Conservation (phyloP, 306 rosid genomes). For the Lathyrus aphaca region DNA sequence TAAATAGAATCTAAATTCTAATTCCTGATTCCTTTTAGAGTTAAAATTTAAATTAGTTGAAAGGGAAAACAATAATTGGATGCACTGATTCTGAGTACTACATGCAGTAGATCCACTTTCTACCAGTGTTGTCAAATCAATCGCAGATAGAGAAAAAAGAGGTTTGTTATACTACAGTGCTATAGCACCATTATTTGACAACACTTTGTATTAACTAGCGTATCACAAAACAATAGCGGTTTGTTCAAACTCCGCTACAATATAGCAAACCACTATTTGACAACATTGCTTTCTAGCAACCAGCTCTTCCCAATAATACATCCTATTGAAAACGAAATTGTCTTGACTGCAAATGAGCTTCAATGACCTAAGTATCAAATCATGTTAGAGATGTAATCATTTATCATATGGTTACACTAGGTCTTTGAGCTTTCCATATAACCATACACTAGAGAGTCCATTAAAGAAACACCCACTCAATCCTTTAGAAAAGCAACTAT, state of each 20-base stretch:
- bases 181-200: no score
- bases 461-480: constrained; percentile 14
- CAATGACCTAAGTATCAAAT: constrained; percentile 18
- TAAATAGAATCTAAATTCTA: constrained; percentile 20
- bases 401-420: constrained; percentile 17
- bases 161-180: no score
- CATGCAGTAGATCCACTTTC: constrained; percentile 22
- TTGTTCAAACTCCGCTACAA: no score
- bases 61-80: constrained; percentile 15
- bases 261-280: no score
- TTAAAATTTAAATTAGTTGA: constrained; percentile 20
- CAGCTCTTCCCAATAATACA: constrained; percentile 34
- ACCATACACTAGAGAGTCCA: constrained; percentile 1
- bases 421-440: constrained; percentile 30
- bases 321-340: constrained; percentile 19
- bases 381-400: constrained; percentile 16
- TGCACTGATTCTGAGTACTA: constrained; percentile 12
- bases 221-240: no score
- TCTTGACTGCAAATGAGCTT: constrained; percentile 10
- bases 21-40: constrained; percentile 14
- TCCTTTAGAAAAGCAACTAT: constrained; percentile 13
- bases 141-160: no score
- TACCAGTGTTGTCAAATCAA: not conserved
- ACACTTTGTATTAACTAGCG: no score
- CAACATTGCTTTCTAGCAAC: constrained; percentile 13